Percentiles rank a stretch among this genome's conserved stretches.
Evolutionary conservation across 352 stramenopile species (phyloP).

Genomic region (Phytophthora uliginosa): DNA sequence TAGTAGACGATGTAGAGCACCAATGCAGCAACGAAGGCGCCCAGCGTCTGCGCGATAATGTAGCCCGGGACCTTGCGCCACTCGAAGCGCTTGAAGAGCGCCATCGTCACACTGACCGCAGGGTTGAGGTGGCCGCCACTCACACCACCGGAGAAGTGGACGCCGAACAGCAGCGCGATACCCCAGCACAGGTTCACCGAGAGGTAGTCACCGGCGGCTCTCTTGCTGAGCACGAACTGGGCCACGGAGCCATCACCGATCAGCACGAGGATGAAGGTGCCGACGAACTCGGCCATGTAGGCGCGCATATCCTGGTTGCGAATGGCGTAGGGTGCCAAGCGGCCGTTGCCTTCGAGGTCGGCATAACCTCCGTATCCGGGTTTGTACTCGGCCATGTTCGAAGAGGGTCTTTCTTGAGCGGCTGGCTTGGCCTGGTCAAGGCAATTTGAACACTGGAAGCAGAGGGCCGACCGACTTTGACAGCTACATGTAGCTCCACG

Average conservation of each 20-base stretch:
- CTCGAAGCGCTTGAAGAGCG: constrained; percentile 60
- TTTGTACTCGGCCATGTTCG: constrained; percentile 39
- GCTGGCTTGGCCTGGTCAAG: constrained; percentile 19
- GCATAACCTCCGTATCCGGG: constrained; percentile 34
- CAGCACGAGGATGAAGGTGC: constrained; percentile 71
- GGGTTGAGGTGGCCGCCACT: constrained; percentile 80
- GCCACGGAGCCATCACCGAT: constrained; percentile 65
- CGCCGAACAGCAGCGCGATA: constrained; percentile 76
- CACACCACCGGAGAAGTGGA: constrained; percentile 75
- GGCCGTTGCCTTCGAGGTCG: constrained; percentile 26
- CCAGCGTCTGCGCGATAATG: constrained; percentile 66
- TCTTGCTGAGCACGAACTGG: constrained; percentile 64
- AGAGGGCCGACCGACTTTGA: constrained; percentile 8
- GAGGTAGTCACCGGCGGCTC: constrained; percentile 69
- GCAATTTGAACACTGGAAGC: constrained; percentile 34
- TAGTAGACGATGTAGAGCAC: constrained; percentile 80
- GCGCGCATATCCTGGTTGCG: constrained; percentile 25
- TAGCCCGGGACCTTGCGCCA: constrained; percentile 79
- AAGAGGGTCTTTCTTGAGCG: constrained; percentile 27
- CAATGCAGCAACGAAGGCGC: constrained; percentile 72
- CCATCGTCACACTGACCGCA: constrained; percentile 76
- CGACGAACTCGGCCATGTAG: constrained; percentile 59
- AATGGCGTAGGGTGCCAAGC: constrained; percentile 18
- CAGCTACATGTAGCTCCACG: neutral
- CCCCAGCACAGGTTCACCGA: constrained; percentile 79